A percentile compares a stretch with the other conserved stretches of the same genome.
These are phyloP conservation scores for Phytophthora citricola DNA, from an alignment of 352 stramenopile genomes.

Conservation along the genomic window DNA sequence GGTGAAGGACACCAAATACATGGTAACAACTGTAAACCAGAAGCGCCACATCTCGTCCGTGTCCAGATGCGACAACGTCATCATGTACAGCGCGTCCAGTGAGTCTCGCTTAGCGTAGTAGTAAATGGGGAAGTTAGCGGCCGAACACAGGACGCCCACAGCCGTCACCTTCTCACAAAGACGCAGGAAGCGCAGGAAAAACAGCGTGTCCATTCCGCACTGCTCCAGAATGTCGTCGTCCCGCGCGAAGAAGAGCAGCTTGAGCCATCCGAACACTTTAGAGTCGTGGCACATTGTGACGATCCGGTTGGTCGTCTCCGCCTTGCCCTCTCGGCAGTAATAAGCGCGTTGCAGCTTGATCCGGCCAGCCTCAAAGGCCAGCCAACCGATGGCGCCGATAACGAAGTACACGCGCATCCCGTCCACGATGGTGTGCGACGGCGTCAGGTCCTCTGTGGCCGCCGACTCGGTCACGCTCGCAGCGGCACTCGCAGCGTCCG, in stretches of 20 bases:
- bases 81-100: slow-evolving; percentile 55
- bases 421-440: slow-evolving; percentile 68
- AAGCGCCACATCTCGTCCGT: slow-evolving; percentile 65
- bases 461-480: slow-evolving; percentile 40
- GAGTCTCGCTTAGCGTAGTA: slow-evolving; percentile 56
- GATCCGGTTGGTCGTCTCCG: slow-evolving; percentile 56
- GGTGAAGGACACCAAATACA: slow-evolving; percentile 69
- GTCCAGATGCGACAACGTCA: slow-evolving; percentile 74
- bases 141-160: slow-evolving; percentile 65
- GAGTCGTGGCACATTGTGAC: slow-evolving; percentile 46
- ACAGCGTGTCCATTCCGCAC: slow-evolving; percentile 84
- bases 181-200: slow-evolving; percentile 79
- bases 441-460: slow-evolving; percentile 59
- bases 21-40: slow-evolving; percentile 65
- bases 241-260: slow-evolving; percentile 57
- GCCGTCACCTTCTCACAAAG: slow-evolving; percentile 76
- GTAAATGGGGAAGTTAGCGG: slow-evolving; percentile 81
- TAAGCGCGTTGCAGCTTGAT: slow-evolving; percentile 68
- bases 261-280: slow-evolving; percentile 63
- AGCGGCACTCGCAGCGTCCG: slow-evolving; percentile 36
- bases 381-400: slow-evolving; percentile 69
- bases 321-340: slow-evolving; percentile 72
- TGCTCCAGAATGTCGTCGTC: slow-evolving; percentile 76
- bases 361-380: slow-evolving; percentile 72
- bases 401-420: slow-evolving; percentile 71